These are phyloP conservation scores for Tylopilus rubrobrunneus DNA, from an alignment of 768 basidiomycete genomes.

Conservation along the genomic window DNA sequence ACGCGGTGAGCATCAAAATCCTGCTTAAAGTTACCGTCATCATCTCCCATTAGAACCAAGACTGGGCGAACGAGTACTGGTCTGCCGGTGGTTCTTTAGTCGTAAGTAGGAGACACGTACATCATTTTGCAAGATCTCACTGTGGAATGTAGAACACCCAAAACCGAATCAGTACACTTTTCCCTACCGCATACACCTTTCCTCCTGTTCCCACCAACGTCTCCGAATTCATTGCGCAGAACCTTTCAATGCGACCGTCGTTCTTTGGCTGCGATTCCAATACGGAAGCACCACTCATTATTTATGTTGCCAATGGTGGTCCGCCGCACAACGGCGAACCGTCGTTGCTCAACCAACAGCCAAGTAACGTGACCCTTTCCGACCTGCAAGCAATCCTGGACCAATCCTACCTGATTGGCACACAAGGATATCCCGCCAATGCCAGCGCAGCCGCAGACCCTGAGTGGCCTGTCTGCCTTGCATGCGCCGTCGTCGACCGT, in stretches of 20 bases:
- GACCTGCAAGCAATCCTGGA: conserved; percentile 39
- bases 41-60: not conserved
- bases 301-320: not conserved
- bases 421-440: conserved; percentile 33
- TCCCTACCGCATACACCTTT: not conserved
- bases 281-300: not conserved
- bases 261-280: not conserved
- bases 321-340: not conserved
- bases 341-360: not conserved
- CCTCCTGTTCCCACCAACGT: not conserved
- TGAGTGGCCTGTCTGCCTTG: conserved; percentile 41
- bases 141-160: not conserved
- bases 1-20: not conserved
- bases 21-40: not conserved
- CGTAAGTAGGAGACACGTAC: not conserved
- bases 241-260: not conserved
- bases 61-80: not conserved
- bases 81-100: not conserved
- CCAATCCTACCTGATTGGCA: conserved; percentile 28
- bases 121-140: not conserved
- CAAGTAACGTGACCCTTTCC: not conserved
- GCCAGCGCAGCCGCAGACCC: conserved; percentile 26
- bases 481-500: conserved; percentile 44
- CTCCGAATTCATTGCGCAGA: not conserved
- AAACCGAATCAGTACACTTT: not conserved